Evolutionary conservation across 441 rosid species (phyloP), one percentile per base, ranked within the genome.

Genomic region (Omphalea diandra): DNA sequence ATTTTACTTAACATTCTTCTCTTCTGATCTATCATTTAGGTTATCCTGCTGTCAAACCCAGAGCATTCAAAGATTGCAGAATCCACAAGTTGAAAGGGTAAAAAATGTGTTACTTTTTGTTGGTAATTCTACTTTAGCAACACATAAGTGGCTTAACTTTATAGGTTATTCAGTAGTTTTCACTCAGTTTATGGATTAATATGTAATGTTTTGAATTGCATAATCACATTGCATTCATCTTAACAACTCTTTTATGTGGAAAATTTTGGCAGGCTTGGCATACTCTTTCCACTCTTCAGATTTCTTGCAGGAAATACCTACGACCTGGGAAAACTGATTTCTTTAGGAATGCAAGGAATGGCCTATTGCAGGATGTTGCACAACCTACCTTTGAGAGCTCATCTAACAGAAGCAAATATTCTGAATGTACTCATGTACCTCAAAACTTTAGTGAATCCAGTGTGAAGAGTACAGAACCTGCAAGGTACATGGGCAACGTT

Each of bases 251-350:
- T 59, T 18, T 35, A n/a, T 58, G 20, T 26, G 54, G 67, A 68
- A 59, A 72, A 64, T 68, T 53, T 83, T 75, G 70, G 72, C 90
- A 93, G 99, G 98, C 97, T 65, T 93, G 96, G 97, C 83, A 69
- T 74, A 75, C 85, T 85, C 93, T 95, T 80, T 95, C 93, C 69
- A 81, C 61, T 69, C 92, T 91, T 67, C 83, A 82, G 46, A 63
- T 85, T 72, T 84, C 92, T 65, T 63, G 72, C 76, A 87, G 86
- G 74, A 76, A 81, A 73, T 89, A 88, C 82, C 47, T 77, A 58
- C 81, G 81, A 76, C 98, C 99, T 68, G 98, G 98, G 56, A 81
- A 84, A 76, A 85, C 92, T 78, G 81, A 78, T 64, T 79, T 85
- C 0, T 44, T 85, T 66, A 83, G 76, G 83, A 72, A 71, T 71